Base-by-base conservation (phyloP, 2,329 filamentous ascomycete species). In the Celoporthe dispersa region DNA sequence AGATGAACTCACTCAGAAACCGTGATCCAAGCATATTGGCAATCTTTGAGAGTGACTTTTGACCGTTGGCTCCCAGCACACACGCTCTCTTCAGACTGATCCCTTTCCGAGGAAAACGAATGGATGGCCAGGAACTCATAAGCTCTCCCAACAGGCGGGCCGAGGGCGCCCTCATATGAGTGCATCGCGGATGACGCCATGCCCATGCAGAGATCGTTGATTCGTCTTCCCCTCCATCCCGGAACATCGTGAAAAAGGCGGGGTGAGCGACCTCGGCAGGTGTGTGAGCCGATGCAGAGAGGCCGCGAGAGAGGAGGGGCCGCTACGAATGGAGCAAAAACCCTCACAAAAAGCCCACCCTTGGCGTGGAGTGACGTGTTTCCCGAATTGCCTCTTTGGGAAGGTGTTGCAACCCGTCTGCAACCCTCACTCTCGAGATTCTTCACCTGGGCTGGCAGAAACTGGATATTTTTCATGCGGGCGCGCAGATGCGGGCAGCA, bases 351-450 rank as follows among this genome's bases (percentile, higher is more conserved):
- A 48, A n/a, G 44, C 22, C 44, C 44, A 48, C 44, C 3, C n/a
- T 64, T 48, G 60, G 67, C 60, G 61, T 59, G 61, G 60, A 37
- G 44, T 68, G 67, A 64, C 62, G 51, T 64, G 67, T 64, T 68
- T 68, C 67, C 67, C 67, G 67, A 68, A 68, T 68, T 68, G 7
- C 67, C 60, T 31, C 35, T 64, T 68, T 22, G n/a, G 67, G 67
- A 64, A 68, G 67, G 67, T 68, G 28, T 57, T 31, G 51, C 48
- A 59, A n/a, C n/a, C 60, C 16, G 3, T 19, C 12, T 64, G 67
- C 67, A 68, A 59, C 59, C 62, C 37, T 44, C 60, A 33, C 53
- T 37, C 33, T 51, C 25, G 16, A 14, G 28, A 35, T 28, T 28
- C 19, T n/a, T 39, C 33, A 12, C 19, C 28, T 55, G 35, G 39